Evolutionary conservation across 495 filamentous ascomycete genomes (phyloP).

Genomic region (Penicillium cinerascens): DNA sequence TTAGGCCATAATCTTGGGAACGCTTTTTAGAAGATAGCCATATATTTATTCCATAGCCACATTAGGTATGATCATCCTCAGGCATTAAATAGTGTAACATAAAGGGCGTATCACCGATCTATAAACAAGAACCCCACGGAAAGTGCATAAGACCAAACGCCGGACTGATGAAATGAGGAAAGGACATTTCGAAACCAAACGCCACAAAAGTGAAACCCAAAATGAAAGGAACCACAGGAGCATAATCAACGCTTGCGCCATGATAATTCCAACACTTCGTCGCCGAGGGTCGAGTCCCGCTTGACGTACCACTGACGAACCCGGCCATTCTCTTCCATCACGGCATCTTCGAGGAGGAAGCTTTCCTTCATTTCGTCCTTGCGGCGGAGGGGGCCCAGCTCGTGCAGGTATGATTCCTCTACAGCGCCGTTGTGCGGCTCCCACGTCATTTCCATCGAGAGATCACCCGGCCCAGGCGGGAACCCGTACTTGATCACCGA

Average conservation of each 20-base stretch:
- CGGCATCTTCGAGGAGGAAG: conserved; percentile 32
- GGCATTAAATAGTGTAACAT: conserved; percentile 18
- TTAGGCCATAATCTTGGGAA: too few species aligned
- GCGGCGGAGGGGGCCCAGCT: conserved; percentile 39
- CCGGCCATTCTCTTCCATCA: conserved; percentile 24
- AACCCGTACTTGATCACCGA: conserved; percentile 51
- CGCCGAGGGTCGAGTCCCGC: conserved; percentile 32
- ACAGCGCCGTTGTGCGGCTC: conserved; percentile 37
- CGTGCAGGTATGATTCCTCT: conserved; percentile 40
- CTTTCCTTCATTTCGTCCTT: conserved; percentile 39
- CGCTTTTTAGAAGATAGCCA: background rate
- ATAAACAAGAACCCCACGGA: conserved; percentile 27
- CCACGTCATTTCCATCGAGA: conserved; percentile 48
- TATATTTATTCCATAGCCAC: conserved; percentile 12
- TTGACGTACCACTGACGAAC: conserved; percentile 43
- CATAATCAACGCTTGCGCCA: conserved; percentile 34
- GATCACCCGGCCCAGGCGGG: conserved; percentile 25
- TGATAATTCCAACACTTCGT: conserved; percentile 39
- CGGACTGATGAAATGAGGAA: conserved; percentile 12
- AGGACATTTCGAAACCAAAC: background rate
- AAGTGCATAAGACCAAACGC: conserved; percentile 20
- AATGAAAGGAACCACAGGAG: background rate
- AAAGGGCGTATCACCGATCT: conserved; percentile 25
- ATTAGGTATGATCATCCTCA: conserved; percentile 18
- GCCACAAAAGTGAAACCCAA: conserved; percentile 4